phyloP scores from a whole-genome alignment of 2,329 filamentous ascomycete genomes.

The Penicillium verrucosum region DNA sequence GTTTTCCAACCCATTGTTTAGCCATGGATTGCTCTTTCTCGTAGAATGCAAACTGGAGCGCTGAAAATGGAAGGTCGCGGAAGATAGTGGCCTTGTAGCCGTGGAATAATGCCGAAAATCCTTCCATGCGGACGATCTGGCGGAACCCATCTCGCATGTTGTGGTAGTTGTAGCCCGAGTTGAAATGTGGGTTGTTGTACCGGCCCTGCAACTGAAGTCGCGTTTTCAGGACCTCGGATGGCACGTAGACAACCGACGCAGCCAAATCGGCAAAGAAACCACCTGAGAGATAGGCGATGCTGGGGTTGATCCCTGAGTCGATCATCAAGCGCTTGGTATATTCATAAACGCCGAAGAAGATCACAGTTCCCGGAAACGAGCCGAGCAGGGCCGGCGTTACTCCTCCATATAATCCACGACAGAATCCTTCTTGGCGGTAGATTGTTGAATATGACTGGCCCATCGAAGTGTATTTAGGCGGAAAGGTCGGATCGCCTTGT shows the following conservation, averaged over 20 bases:
- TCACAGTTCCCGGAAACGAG: constrained; percentile 87
- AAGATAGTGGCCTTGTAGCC: constrained; percentile 97
- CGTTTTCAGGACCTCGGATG: constrained; percentile 97
- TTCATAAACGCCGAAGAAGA: constrained; percentile 97
- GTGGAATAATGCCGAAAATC: constrained; percentile 80
- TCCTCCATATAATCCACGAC: constrained; percentile 86
- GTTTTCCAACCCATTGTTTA: constrained; percentile 70
- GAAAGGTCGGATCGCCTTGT: constrained; percentile 90
- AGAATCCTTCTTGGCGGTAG: constrained; percentile 82
- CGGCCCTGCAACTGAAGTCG: constrained; percentile 90
- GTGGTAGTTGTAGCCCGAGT: constrained; percentile 93
- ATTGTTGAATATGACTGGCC: constrained; percentile 91
- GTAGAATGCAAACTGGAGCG: constrained; percentile 96
- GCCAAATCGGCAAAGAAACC: constrained; percentile 92
- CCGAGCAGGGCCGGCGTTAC: constrained; percentile 86
- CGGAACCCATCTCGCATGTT: constrained; percentile 77
- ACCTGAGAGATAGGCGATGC: constrained; percentile 79
- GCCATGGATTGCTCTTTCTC: constrained; percentile 87
- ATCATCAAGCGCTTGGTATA: constrained; percentile 88
- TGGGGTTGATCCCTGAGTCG: constrained; percentile 75
- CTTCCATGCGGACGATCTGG: constrained; percentile 81
- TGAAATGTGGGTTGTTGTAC: constrained; percentile 90
- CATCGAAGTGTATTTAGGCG: constrained; percentile 87
- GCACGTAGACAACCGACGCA: constrained; percentile 90
- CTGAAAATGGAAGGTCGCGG: constrained; percentile 92